Percentiles rank a stretch among this genome's conserved stretches.
Conservation (phyloP, 1,284 basidiomycete species). For the Pseudozyma hubeiensis region DNA sequence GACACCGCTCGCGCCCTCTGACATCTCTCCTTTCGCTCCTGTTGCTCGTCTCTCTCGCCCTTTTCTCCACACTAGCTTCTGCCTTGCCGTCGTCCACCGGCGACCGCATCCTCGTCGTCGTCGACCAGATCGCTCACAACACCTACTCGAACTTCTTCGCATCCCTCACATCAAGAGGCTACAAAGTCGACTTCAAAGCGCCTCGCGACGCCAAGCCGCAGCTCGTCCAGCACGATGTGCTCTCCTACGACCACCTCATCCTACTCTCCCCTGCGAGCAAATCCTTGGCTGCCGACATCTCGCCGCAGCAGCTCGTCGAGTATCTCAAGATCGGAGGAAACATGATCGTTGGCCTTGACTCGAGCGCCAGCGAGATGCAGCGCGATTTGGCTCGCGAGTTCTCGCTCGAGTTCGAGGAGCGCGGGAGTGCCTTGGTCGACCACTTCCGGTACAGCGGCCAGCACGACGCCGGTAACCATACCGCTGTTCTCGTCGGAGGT, state of each 20-base stretch:
- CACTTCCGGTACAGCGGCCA: slow-evolving; percentile 67
- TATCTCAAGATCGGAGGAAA: slow-evolving; percentile 80
- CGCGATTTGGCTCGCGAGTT: slow-evolving; percentile 73
- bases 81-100: slow-evolving; percentile 56
- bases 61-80: slow-evolving; percentile 19
- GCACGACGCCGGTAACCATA: slow-evolving; percentile 56
- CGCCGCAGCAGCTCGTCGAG: slow-evolving; percentile 82
- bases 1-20: not conserved
- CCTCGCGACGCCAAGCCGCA: slow-evolving; percentile 36
- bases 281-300: slow-evolving; percentile 80
- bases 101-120: slow-evolving; percentile 58
- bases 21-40: slow-evolving; percentile 4
- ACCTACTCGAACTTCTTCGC: slow-evolving; percentile 48
- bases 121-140: slow-evolving; percentile 21
- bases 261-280: slow-evolving; percentile 56
- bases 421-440: slow-evolving; percentile 70
- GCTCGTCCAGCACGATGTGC: slow-evolving; percentile 57
- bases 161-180: slow-evolving; percentile 48
- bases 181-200: slow-evolving; percentile 39
- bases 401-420: slow-evolving; percentile 72
- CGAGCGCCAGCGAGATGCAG: slow-evolving; percentile 72
- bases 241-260: slow-evolving; percentile 61
- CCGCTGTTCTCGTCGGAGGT: slow-evolving; percentile 54
- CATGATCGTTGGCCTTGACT: slow-evolving; percentile 83
- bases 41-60: slow-evolving; percentile 8